phyloP scores from a whole-genome alignment of 2,329 filamentous ascomycete genomes.

The Colletotrichum karsti region DNA sequence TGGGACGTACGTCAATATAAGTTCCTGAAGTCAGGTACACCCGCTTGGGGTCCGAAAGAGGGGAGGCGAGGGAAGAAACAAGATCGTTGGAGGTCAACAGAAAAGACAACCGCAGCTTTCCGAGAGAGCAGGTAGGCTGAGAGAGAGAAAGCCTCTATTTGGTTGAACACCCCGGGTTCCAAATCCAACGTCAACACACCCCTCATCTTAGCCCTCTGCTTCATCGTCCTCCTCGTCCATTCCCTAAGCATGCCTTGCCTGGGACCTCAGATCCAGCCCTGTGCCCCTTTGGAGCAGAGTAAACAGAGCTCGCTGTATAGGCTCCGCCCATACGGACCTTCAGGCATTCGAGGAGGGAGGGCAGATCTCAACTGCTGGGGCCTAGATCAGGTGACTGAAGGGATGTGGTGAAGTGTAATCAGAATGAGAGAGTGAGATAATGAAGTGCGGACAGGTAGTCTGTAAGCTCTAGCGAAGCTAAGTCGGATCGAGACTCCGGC shows the following conservation, averaged over 20 bases:
- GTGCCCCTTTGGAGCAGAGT: slow-evolving; percentile 7
- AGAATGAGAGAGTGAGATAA: slow-evolving; percentile 6
- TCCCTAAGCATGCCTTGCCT: slow-evolving; percentile 3
- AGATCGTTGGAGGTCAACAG: background rate
- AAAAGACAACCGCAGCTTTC: slow-evolving; percentile 2
- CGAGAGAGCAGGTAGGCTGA: background rate
- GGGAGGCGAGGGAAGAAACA: slow-evolving; percentile 19
- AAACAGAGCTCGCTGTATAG: slow-evolving; percentile 1
- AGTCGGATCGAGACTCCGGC: slow-evolving; percentile 27
- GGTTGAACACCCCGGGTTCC: slow-evolving; percentile 10
- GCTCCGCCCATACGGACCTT: background rate
- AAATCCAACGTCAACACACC: slow-evolving; percentile 18
- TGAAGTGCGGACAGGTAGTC: slow-evolving; percentile 7
- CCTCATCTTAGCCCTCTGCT: slow-evolving; percentile 17
- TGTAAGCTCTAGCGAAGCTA: slow-evolving; percentile 24
- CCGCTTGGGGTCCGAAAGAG: slow-evolving; percentile 10
- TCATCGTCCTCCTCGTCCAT: slow-evolving; percentile 17
- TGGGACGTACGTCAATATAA: slow-evolving; percentile 30
- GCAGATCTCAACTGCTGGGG: slow-evolving; percentile 3
- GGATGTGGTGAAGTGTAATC: slow-evolving; percentile 19
- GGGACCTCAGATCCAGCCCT: slow-evolving; percentile 7
- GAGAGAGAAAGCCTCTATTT: background rate
- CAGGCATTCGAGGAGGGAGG: slow-evolving; percentile 2
- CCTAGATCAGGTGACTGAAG: slow-evolving; percentile 18
- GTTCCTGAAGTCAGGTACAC: slow-evolving; percentile 29